phyloP scores from a whole-genome alignment of 78 protist genomes.

The Dictyostelium discoideum region DNA sequence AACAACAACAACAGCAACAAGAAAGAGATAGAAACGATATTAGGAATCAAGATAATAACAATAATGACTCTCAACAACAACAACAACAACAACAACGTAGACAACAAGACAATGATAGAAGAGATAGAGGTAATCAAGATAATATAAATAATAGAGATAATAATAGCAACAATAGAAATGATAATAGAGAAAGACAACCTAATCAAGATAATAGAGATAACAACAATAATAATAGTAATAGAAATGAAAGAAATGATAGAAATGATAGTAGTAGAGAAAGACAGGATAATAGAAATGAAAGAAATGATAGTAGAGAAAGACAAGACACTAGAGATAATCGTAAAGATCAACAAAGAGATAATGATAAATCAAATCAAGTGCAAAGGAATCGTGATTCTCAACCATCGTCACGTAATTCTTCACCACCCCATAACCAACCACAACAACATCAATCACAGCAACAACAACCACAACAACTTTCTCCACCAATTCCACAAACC shows the following conservation, averaged over 20 bases:
- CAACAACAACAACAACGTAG: background rate
- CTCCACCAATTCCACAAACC: background rate
- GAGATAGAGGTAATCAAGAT: background rate
- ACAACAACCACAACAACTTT: background rate
- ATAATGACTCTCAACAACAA: background rate
- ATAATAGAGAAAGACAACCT: background rate
- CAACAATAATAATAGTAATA: background rate
- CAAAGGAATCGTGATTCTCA: background rate
- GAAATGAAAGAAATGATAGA: background rate
- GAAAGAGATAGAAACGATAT: background rate
- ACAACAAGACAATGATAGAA: background rate
- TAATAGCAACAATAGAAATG: background rate
- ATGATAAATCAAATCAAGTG: background rate
- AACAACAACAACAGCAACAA: too few relatives aligned
- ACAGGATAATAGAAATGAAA: background rate
- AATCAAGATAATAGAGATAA: background rate
- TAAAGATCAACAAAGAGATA: background rate
- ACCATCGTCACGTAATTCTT: background rate
- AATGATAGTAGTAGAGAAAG: background rate
- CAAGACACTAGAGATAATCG: too few relatives aligned
- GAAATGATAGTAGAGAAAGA: constrained; percentile 4
- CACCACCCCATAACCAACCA: background rate
- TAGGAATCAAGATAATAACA: background rate
- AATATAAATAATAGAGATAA: background rate
- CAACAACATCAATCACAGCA: background rate